Conservation (phyloP, 768 basidiomycete genomes). For the Podaxis mareebaensis region DNA sequence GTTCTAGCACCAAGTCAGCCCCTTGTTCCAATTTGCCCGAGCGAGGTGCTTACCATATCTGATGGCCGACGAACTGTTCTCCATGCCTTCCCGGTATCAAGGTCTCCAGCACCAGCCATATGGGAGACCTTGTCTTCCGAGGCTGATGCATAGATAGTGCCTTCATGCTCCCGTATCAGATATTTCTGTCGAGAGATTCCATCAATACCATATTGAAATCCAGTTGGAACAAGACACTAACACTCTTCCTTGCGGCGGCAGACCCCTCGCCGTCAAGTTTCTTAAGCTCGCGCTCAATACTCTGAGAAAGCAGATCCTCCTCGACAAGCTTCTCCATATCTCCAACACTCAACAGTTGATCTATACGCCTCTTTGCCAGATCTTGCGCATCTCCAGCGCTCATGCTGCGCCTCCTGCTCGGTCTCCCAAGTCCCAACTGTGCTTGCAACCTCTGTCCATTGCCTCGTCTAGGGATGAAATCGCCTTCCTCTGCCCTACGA, state of each 20-base stretch:
- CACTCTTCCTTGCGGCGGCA: slow-evolving; percentile 36
- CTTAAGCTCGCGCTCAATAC: slow-evolving; percentile 72
- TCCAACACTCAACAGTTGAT: slow-evolving; percentile 41
- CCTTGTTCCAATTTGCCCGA: slow-evolving; percentile 13
- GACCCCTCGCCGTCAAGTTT: slow-evolving; percentile 51
- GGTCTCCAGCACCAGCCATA: slow-evolving; percentile 73
- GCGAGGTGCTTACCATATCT: slow-evolving; percentile 72
- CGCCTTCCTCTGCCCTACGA: slow-evolving; percentile 53
- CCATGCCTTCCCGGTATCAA: slow-evolving; percentile 85
- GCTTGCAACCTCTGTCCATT: slow-evolving; percentile 25
- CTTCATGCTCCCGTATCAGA: slow-evolving; percentile 74
- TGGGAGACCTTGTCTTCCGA: slow-evolving; percentile 78
- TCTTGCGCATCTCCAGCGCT: slow-evolving; percentile 75
- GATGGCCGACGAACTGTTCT: slow-evolving; percentile 84
- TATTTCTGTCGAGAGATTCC: slow-evolving; percentile 57
- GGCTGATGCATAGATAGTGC: slow-evolving; percentile 79
- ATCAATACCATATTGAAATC: slow-evolving; percentile 14
- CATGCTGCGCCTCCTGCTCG: slow-evolving; percentile 68
- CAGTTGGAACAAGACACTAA: slow-evolving; percentile 27
- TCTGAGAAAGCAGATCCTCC: slow-evolving; percentile 62
- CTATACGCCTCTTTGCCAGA: slow-evolving; percentile 34
- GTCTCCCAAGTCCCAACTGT: slow-evolving; percentile 44
- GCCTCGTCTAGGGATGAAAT: slow-evolving; percentile 23
- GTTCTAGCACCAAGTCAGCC: slow-evolving; percentile 53
- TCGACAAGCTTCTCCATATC: slow-evolving; percentile 30